Conservation (phyloP, 2,329 filamentous ascomycete genomes). For the Rhinocladiella mackenziei region DNA sequence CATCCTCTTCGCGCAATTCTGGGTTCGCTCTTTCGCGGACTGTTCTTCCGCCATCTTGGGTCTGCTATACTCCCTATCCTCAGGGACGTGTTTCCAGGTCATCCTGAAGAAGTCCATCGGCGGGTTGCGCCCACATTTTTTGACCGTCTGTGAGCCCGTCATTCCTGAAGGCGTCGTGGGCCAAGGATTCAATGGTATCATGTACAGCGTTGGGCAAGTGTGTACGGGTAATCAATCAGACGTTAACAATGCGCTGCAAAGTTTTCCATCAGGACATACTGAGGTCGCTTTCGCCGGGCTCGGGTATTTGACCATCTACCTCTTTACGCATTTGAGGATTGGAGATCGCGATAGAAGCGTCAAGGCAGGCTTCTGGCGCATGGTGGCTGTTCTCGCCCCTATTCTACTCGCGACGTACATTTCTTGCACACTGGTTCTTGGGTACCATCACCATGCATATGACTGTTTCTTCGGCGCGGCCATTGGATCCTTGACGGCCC, state of each 20-base stretch:
- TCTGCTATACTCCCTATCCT: slow-evolving; percentile 65
- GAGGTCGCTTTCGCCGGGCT: slow-evolving; percentile 53
- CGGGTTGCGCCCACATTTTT: slow-evolving; percentile 67
- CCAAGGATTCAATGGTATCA: slow-evolving; percentile 57
- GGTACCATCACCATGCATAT: too few relatives aligned
- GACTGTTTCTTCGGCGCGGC: too few relatives aligned
- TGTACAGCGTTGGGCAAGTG: slow-evolving; percentile 65
- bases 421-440: too few relatives aligned
- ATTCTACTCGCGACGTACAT: too few relatives aligned
- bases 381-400: too few relatives aligned
- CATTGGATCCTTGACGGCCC: too few relatives aligned
- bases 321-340: too few relatives aligned
- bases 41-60: slow-evolving; percentile 68
- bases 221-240: slow-evolving; percentile 63
- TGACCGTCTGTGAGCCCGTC: slow-evolving; percentile 63
- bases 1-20: slow-evolving; percentile 64
- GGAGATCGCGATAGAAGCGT: too few relatives aligned
- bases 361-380: too few relatives aligned
- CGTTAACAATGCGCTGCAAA: slow-evolving; percentile 67
- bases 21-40: slow-evolving; percentile 62
- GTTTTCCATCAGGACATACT: slow-evolving; percentile 69
- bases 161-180: slow-evolving; percentile 40
- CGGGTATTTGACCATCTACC: slow-evolving; percentile 66
- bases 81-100: slow-evolving; percentile 70
- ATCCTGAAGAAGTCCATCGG: slow-evolving; percentile 73